Evolutionary conservation across 495 filamentous ascomycete species (phyloP), one percentile per base, ranked within the genome.

Genomic region (Aspergillus cavernicola): DNA sequence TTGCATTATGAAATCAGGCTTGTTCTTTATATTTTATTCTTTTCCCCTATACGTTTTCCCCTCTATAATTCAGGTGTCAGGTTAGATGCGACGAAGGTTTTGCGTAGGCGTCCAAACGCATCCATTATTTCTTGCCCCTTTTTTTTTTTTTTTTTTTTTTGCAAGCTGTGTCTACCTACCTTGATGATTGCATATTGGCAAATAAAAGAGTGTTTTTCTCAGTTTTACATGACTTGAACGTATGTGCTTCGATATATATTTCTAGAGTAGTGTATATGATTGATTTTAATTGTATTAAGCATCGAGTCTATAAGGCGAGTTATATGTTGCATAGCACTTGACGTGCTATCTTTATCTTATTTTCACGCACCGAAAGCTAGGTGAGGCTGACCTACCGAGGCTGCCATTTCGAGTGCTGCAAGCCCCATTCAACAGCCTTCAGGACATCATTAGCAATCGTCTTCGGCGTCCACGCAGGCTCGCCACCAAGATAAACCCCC

Each of bases 401-500:
- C 29, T 59, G 45, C 77, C 77, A 78, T 11, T 67, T 67, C 3
- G 75, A 76, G 29, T 70, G 61, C 60, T 79, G 70, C 46, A 88
- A 58, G 1, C 76, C 87, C 79, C 81, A 89, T 43, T 77, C 62
- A 8, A 89, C 85, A 6, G 83, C 86, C 48, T 77, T 80, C 57
- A 71, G 71, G 2, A 90, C 92, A 73, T 92, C 80, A 6, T 84
- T 78, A 13, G 83, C 80, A 38, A 91, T 79, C 2, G 64, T 75
- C 22, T 64, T 75, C 1, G 92, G 86, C 56, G 57, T 66, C 66
- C 78, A 64, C 24, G 70, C 72, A 18, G 80, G 77, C 48, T 74
- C 73, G 48, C 87, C 89, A 7, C 76, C 78, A 28, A 63, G 67
- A 52, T 81, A 90, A 4, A 99, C 92, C 0, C 93, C 93, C 33